Conservation (phyloP, 1,139 yeast species). For the Suhomyces taliae region DNA sequence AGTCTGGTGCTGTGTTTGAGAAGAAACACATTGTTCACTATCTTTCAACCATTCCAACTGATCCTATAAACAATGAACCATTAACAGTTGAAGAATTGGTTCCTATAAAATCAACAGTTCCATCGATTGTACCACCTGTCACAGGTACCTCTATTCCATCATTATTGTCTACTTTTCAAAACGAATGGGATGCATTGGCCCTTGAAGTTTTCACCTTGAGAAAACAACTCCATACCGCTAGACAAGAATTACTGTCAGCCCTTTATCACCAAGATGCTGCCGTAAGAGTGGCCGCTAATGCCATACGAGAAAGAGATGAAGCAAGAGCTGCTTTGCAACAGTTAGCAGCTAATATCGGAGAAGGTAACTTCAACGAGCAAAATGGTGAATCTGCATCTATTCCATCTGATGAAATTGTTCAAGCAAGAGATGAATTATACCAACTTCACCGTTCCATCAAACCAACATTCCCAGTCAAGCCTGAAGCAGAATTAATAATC, state of each 20-base stretch:
- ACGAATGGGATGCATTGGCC: conserved; percentile 88
- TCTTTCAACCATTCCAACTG: conserved; percentile 63
- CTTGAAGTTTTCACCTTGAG: conserved; percentile 76
- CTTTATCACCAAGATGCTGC: conserved; percentile 90
- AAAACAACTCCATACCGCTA: conserved; percentile 64
- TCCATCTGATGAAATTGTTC: conserved; percentile 27
- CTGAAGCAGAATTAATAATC: conserved; percentile 17
- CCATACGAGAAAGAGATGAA: conserved; percentile 74
- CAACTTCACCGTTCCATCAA: conserved; percentile 45
- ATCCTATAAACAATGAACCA: conserved; percentile 72
- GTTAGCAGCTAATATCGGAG: conserved; percentile 29
- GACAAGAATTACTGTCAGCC: conserved; percentile 74
- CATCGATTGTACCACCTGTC: conserved; percentile 41
- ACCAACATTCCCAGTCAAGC: conserved; percentile 27
- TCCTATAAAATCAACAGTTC: conserved; percentile 31
- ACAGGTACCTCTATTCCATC: conserved; percentile 73
- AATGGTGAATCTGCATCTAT: conserved; percentile 1
- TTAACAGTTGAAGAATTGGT: conserved; percentile 61
- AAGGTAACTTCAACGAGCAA: conserved; percentile 1
- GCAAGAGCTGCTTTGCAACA: conserved; percentile 59
- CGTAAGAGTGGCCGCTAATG: conserved; percentile 75
- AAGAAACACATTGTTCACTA: conserved; percentile 59
- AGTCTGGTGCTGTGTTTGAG: conserved; percentile 74
- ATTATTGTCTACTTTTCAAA: conserved; percentile 70
- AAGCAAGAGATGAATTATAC: conserved; percentile 41